Evolutionary conservation across 768 basidiomycete genomes (phyloP).

Genomic region (Phylloporus rhodoxanthus): DNA sequence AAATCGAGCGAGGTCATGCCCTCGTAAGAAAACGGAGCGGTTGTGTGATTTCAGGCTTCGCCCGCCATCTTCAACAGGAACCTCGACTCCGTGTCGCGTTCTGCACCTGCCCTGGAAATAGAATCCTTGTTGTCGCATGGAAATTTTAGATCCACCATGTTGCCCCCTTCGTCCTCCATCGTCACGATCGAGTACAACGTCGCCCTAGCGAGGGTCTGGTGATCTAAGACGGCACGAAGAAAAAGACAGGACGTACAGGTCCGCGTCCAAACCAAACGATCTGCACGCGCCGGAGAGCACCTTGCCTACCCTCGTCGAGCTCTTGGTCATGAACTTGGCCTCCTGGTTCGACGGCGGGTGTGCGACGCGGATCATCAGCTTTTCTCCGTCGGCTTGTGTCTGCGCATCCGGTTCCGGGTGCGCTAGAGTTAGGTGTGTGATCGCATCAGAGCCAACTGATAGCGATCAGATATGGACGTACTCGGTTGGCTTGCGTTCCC

Average conservation of each 20-base stretch:
- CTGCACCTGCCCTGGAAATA: constrained; percentile 25
- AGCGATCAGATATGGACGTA: constrained; percentile 3
- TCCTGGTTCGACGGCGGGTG: constrained; percentile 27
- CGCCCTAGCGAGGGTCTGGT: constrained; percentile 10
- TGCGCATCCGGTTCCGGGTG: not conserved
- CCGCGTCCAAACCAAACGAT: constrained; percentile 23
- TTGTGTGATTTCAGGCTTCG: constrained; percentile 10
- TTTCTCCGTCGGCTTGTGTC: constrained; percentile 9
- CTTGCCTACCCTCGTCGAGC: constrained; percentile 27
- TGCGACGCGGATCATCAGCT: constrained; percentile 28
- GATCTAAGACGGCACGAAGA: not conserved
- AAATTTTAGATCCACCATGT: constrained; percentile 23
- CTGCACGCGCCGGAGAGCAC: constrained; percentile 25
- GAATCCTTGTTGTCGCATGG: constrained; percentile 25
- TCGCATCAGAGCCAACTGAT: not conserved
- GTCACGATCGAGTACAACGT: constrained; percentile 23
- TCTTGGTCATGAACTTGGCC: constrained; percentile 28
- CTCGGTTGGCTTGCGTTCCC: constrained; percentile 1
- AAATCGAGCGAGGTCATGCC: too few relatives aligned
- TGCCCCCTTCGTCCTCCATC: constrained; percentile 21
- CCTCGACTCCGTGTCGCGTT: constrained; percentile 16
- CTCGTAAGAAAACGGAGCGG: too few relatives aligned
- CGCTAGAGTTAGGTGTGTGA: not conserved
- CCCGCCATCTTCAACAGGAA: constrained; percentile 23
- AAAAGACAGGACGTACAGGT: constrained; percentile 11